These are phyloP conservation scores for Pseudopithomyces maydicus DNA, from an alignment of 2,329 filamentous ascomycete genomes.

Conservation along the genomic window DNA sequence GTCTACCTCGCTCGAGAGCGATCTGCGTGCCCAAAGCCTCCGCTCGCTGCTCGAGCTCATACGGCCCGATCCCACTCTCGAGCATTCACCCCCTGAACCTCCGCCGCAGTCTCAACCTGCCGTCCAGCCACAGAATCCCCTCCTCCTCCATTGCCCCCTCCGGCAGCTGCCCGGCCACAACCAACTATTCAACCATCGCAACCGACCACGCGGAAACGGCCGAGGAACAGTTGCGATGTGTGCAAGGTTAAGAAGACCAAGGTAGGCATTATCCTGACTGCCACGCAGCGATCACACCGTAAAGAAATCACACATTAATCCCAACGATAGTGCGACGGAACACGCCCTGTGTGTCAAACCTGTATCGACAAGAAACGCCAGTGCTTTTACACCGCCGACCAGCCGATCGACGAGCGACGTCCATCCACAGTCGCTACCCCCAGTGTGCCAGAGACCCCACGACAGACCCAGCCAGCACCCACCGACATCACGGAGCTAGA, in stretches of 20 bases:
- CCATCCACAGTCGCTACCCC: slow-evolving; percentile 14
- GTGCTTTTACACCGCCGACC: slow-evolving; percentile 37
- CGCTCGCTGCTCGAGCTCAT: slow-evolving; percentile 45
- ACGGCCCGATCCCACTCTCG: slow-evolving; percentile 23
- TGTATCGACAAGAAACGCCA: slow-evolving; percentile 42
- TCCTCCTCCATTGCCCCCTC: slow-evolving; percentile 7
- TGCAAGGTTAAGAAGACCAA: slow-evolving; percentile 46
- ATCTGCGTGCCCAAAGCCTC: slow-evolving; percentile 44
- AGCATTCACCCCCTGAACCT: slow-evolving; percentile 18
- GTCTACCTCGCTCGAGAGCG: slow-evolving; percentile 44
- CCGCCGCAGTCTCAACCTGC: slow-evolving; percentile 18
- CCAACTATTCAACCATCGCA: slow-evolving; percentile 9
- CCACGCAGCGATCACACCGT: neutral
- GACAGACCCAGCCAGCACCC: slow-evolving; percentile 22
- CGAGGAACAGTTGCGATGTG: slow-evolving; percentile 41
- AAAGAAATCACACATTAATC: slow-evolving; percentile 12
- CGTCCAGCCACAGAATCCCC: slow-evolving; percentile 7
- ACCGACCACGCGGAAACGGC: slow-evolving; percentile 21
- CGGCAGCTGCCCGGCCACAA: slow-evolving; percentile 9
- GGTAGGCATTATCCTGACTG: slow-evolving; percentile 21
- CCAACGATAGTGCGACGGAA: slow-evolving; percentile 37
- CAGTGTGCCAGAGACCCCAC: slow-evolving; percentile 17
- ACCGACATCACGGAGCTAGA: slow-evolving; percentile 37
- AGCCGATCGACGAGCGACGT: slow-evolving; percentile 21
- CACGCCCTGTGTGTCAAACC: slow-evolving; percentile 39